Base-by-base conservation (phyloP, 73 alveolate species). In the Vitrella brassicaformis region DNA sequence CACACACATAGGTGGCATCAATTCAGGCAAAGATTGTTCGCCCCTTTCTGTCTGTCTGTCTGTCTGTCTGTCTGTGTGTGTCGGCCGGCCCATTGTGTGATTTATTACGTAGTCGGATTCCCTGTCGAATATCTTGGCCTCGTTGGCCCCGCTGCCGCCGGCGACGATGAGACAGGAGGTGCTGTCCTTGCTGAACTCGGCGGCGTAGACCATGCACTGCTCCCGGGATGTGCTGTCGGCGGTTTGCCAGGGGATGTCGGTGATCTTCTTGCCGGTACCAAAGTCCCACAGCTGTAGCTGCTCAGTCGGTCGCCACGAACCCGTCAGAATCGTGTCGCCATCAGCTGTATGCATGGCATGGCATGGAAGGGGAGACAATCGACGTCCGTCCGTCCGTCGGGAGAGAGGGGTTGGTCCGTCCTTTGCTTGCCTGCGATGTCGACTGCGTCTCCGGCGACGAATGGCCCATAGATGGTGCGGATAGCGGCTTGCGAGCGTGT, bases 241-340 rank as follows among this genome's bases (percentile, higher is more conserved):
- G 71, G 47, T 74, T 80, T 0, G 71, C 92, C 88, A 81, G 32
- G 75, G 72, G 28, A 86, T 78, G 27, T 84, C 81, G 19, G 76
- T 84, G 28, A 86, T 75, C 47, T 64, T 67, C 70, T 86, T 88
- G 28, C 89, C 76, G 1, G 92, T 80, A 27, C 81, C 92, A 71
- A 85, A 81, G 80, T 86, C 87, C 92, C 92, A 86, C 46, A 86
- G 56, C 71, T 86, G 81, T 25, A 86, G 72, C 75, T 86, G 82
- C 47, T 76, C 67, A 25, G 77, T 88, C 27, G 85, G 68, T 71
- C 88, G 67, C 86, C 87, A 86, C 8, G 89, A 80, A n/a, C 92
- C 92, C n/a, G 92, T 81, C 66, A 86, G 72, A 28, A 86, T 75
- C 70, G 67, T 76, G 8, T 88, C 89, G 56, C 56, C 56, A 39